These are phyloP conservation scores for Ascochyta viciae-villosae DNA, from an alignment of 2,329 filamentous ascomycete species.

Conservation along the genomic window DNA sequence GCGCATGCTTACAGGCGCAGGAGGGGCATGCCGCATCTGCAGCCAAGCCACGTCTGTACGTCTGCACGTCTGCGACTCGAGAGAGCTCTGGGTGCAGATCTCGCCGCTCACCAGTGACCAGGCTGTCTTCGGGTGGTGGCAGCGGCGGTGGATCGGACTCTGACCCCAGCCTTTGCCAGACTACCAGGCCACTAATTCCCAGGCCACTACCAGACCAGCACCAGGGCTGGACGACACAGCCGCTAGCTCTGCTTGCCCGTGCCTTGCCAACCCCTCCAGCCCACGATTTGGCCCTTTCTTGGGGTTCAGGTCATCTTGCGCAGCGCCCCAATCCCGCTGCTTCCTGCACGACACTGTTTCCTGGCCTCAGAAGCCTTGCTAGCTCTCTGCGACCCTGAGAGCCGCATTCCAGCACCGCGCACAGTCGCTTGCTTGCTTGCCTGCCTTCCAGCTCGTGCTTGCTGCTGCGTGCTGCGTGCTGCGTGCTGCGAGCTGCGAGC, in stretches of 20 bases:
- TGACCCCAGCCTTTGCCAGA: slow-evolving; percentile 34
- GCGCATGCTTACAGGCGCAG: slow-evolving; percentile 27
- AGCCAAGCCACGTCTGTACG: slow-evolving; percentile 10
- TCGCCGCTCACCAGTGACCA: slow-evolving; percentile 13
- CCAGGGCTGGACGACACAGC: slow-evolving; percentile 28
- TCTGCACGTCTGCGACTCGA: slow-evolving; percentile 7
- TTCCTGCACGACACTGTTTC: slow-evolving; percentile 34
- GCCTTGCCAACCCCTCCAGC: slow-evolving; percentile 33
- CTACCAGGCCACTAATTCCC: too few relatives aligned
- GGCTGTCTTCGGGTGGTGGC: slow-evolving; percentile 22
- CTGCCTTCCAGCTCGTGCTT: slow-evolving; percentile 16
- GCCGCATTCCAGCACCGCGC: slow-evolving; percentile 28
- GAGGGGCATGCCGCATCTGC: slow-evolving; percentile 8
- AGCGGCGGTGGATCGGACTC: slow-evolving; percentile 36
- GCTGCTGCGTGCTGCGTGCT: slow-evolving; percentile 35
- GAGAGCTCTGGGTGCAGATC: slow-evolving; percentile 28
- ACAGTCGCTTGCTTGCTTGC: slow-evolving; percentile 13
- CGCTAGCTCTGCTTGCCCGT: slow-evolving; percentile 28
- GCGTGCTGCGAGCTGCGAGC: slow-evolving; percentile 24
- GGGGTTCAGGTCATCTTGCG: slow-evolving; percentile 11
- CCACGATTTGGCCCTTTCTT: slow-evolving; percentile 8
- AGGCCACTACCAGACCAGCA: slow-evolving; percentile 1
- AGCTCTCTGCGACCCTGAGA: slow-evolving; percentile 30
- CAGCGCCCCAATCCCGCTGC: slow-evolving; percentile 29
- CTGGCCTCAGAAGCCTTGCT: slow-evolving; percentile 23